These are phyloP conservation scores for Daldinia concentrica DNA, from an alignment of 495 filamentous ascomycete genomes.

Conservation along the genomic window DNA sequence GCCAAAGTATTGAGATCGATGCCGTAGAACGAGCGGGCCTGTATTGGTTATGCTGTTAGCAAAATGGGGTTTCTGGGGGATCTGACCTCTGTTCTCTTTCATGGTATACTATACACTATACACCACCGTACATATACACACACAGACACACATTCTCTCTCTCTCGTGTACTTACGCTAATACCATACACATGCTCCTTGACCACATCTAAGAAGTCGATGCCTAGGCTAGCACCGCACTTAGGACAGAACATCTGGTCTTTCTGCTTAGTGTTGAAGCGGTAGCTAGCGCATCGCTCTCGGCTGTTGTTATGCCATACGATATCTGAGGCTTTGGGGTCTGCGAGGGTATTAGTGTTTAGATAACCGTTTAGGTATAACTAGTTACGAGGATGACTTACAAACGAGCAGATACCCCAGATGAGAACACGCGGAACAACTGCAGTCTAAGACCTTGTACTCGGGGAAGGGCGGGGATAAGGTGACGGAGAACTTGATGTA, in stretches of 20 bases:
- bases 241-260: constrained; percentile 49
- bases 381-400: constrained; percentile 26
- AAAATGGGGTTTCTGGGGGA: background rate
- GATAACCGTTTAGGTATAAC: too few species aligned
- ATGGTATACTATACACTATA: background rate
- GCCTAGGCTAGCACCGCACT: constrained; percentile 47
- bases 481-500: constrained; percentile 47
- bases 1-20: constrained; percentile 39
- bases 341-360: constrained; percentile 1
- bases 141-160: background rate
- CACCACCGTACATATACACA: background rate
- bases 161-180: constrained; percentile 38
- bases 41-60: background rate
- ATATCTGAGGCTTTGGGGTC: constrained; percentile 38
- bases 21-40: constrained; percentile 45
- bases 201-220: constrained; percentile 42
- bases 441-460: constrained; percentile 44
- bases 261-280: constrained; percentile 47
- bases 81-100: background rate
- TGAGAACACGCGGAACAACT: constrained; percentile 46
- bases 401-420: constrained; percentile 47
- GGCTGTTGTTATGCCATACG: constrained; percentile 42
- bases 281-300: constrained; percentile 43
- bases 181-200: constrained; percentile 40
- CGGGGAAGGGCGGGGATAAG: constrained; percentile 42